Evolutionary conservation across 345 rosid genomes (phyloP).

Genomic region (Mangifera indica): DNA sequence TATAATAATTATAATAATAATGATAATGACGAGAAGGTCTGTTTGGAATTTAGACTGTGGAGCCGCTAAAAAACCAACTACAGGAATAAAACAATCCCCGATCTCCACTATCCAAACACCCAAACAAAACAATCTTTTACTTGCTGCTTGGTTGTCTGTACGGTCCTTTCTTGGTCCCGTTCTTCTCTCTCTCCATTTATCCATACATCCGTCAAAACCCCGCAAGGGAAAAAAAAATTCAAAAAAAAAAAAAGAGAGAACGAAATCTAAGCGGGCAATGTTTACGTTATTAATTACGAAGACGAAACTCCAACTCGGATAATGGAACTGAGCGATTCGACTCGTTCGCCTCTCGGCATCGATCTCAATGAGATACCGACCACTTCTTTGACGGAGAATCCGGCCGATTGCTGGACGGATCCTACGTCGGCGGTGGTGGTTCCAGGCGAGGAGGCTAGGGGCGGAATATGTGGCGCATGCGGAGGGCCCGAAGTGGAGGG

Average conservation of each 20-base stretch:
- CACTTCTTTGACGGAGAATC: slow-evolving; percentile 35
- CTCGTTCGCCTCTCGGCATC: slow-evolving; percentile 73
- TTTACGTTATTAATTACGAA: background rate
- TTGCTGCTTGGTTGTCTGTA: background rate
- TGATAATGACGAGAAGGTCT: no score
- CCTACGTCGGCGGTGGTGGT: slow-evolving; percentile 49
- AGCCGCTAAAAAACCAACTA: no score
- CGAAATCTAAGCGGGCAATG: background rate
- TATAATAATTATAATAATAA: no score
- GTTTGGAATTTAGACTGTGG: no score
- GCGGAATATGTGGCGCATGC: slow-evolving; percentile 53
- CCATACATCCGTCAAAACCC: background rate
- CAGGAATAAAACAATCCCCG: background rate
- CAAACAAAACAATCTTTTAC: no score
- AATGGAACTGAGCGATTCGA: slow-evolving; percentile 51
- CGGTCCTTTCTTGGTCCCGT: background rate
- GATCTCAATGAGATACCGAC: slow-evolving; percentile 99
- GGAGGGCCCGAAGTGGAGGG: slow-evolving; percentile 44
- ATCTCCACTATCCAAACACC: background rate
- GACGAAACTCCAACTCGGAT: slow-evolving; percentile 27
- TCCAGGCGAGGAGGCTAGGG: slow-evolving; percentile 31
- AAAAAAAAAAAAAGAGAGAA: background rate
- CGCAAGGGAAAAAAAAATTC: background rate
- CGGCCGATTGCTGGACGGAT: slow-evolving; percentile 52
- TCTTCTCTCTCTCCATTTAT: background rate